These are phyloP conservation scores for Blastocrithidia nonstop DNA, from an alignment of 208 protist genomes.

Conservation along the genomic window DNA sequence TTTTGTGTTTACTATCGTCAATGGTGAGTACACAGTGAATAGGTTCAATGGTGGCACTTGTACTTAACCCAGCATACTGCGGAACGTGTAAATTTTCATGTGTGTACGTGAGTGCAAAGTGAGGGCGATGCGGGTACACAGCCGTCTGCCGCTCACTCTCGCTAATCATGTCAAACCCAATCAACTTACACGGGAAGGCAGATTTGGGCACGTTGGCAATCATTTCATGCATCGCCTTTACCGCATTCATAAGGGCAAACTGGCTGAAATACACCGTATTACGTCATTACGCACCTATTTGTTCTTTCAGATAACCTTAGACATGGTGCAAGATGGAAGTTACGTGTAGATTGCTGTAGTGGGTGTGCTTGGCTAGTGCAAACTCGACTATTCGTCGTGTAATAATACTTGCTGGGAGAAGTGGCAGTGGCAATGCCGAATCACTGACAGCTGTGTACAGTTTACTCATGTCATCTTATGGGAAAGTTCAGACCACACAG, in stretches of 20 bases:
- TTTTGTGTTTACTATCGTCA: constrained; percentile 67
- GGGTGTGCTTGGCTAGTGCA: constrained; percentile 39
- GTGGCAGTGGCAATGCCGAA: constrained; percentile 30
- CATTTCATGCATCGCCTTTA: constrained; percentile 40
- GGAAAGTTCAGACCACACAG: constrained; percentile 63
- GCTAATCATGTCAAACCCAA: constrained; percentile 54
- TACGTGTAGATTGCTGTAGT: constrained; percentile 9
- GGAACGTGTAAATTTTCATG: constrained; percentile 22
- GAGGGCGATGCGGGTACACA: constrained; percentile 59
- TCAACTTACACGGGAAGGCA: constrained; percentile 62
- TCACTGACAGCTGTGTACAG: constrained; percentile 6
- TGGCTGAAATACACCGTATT: constrained; percentile 47
- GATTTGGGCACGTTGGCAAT: constrained; percentile 33
- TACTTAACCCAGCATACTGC: constrained; percentile 32
- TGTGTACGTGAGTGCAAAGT: constrained; percentile 63
- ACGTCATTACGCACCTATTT: constrained; percentile 57
- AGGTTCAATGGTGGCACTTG: constrained; percentile 46
- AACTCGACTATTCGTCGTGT: constrained; percentile 37
- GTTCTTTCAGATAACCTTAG: constrained; percentile 44
- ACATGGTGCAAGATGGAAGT: constrained; percentile 38
- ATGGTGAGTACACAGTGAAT: constrained; percentile 71
- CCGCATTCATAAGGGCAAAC: constrained; percentile 32
- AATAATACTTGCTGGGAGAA: constrained; percentile 33
- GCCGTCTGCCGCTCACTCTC: constrained; percentile 49
- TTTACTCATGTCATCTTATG: constrained; percentile 12